Conservation (phyloP, 2,329 filamentous ascomycete species). For the Clarireedia hainanense region DNA sequence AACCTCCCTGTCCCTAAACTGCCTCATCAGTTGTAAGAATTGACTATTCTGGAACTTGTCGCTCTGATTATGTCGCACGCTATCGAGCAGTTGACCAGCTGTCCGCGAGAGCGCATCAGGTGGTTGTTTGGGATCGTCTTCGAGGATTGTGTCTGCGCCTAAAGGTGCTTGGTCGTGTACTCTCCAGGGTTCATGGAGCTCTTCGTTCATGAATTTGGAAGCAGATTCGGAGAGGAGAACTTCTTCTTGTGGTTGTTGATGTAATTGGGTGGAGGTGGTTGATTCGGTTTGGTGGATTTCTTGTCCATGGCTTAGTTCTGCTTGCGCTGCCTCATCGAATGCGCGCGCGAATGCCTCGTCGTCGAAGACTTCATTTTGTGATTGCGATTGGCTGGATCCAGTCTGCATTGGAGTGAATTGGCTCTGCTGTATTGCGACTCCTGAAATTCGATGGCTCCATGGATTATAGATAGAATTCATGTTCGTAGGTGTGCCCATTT, state of each 20-base stretch:
- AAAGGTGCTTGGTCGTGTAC: slow-evolving; percentile 24
- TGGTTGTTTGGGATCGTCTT: slow-evolving; percentile 25
- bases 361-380: slow-evolving; percentile 37
- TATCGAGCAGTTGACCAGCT: slow-evolving; percentile 61
- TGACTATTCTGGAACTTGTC: slow-evolving; percentile 72
- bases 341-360: slow-evolving; percentile 48
- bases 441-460: slow-evolving; percentile 18
- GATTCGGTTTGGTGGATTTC: slow-evolving; percentile 15
- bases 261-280: background rate
- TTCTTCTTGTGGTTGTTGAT: background rate
- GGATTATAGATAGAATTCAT: background rate
- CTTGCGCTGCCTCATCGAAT: slow-evolving; percentile 35
- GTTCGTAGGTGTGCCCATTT: slow-evolving; percentile 8
- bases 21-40: slow-evolving; percentile 71
- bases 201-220: too few relatives aligned
- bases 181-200: background rate
- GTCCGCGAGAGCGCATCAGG: slow-evolving; percentile 62
- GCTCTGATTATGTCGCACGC: slow-evolving; percentile 59
- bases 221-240: background rate
- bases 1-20: slow-evolving; percentile 64
- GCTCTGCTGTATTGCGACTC: slow-evolving; percentile 3
- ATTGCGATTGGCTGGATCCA: slow-evolving; percentile 11
- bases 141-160: slow-evolving; percentile 28
- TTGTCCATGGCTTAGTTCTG: slow-evolving; percentile 16
- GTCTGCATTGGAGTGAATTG: background rate